phyloP scores from a whole-genome alignment of 768 basidiomycete genomes.

The Tephrocybe sp. region DNA sequence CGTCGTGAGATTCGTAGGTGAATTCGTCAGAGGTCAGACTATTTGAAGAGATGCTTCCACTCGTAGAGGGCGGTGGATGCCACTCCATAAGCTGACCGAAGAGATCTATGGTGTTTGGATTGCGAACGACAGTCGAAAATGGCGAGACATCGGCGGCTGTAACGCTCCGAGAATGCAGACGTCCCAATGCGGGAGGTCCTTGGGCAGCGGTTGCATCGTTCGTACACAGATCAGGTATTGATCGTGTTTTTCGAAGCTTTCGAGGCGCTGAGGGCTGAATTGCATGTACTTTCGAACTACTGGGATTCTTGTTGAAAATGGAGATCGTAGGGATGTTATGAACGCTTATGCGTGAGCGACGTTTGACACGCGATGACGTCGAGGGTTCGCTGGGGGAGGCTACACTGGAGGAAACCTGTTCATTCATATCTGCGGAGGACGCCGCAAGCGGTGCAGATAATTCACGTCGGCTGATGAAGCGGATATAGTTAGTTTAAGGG shows the following conservation, averaged over 20 bases:
- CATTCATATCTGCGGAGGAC: slow-evolving; percentile 49
- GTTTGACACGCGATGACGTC: slow-evolving; percentile 43
- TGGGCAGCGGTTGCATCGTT: slow-evolving; percentile 24
- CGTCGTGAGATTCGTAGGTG: slow-evolving; percentile 22
- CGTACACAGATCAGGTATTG: slow-evolving; percentile 59
- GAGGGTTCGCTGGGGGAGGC: slow-evolving; percentile 31
- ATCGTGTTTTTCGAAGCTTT: slow-evolving; percentile 70
- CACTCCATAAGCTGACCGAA: slow-evolving; percentile 70
- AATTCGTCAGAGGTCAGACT: slow-evolving; percentile 26
- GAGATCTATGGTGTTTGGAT: slow-evolving; percentile 41
- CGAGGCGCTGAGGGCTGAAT: slow-evolving; percentile 32
- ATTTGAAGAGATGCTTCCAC: slow-evolving; percentile 31
- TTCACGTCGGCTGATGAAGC: slow-evolving; percentile 49
- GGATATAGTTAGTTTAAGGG: slow-evolving; percentile 4
- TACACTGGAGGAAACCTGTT: slow-evolving; percentile 32
- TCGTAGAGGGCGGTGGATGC: slow-evolving; percentile 36
- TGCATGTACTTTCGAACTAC: slow-evolving; percentile 28
- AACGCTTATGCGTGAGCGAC: slow-evolving; percentile 68
- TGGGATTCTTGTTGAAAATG: slow-evolving; percentile 46
- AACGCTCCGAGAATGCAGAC: slow-evolving; percentile 77
- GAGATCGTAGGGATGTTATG: slow-evolving; percentile 42
- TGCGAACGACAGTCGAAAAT: slow-evolving; percentile 25
- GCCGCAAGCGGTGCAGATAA: slow-evolving; percentile 54
- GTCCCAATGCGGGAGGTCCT: slow-evolving; percentile 35
- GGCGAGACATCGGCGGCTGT: slow-evolving; percentile 65